phyloP scores from a whole-genome alignment of 139 green algal genomes.

The Edaphochlamys debaryana region DNA sequence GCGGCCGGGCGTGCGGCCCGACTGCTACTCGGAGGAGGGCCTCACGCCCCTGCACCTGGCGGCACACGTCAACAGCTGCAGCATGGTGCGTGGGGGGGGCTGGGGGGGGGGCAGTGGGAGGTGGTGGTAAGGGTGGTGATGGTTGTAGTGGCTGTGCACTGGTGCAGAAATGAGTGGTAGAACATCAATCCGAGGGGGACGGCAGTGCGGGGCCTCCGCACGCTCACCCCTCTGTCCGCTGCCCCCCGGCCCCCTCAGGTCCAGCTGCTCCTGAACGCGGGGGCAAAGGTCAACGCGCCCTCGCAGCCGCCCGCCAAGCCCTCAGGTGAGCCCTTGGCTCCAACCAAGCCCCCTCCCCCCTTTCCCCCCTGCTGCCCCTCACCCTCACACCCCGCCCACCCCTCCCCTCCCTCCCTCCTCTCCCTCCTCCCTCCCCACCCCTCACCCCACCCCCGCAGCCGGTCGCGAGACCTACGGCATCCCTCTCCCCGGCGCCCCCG shows the following conservation, averaged over 20 bases:
- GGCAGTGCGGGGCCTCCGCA: too few relatives aligned
- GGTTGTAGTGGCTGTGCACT: too few relatives aligned
- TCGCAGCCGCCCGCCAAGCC: constrained; percentile 19
- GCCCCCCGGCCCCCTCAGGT: too few relatives aligned
- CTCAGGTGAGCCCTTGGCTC: too few relatives aligned
- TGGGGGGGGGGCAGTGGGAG: background rate
- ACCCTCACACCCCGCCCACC: too few relatives aligned
- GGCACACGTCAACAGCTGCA: constrained; percentile 21
- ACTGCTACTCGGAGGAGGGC: constrained; percentile 38
- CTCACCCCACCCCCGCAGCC: background rate
- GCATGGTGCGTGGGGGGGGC: constrained; percentile 19
- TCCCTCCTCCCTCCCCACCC: background rate
- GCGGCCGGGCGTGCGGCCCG: constrained; percentile 26
- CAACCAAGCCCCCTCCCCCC: background rate
- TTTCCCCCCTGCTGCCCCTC: background rate
- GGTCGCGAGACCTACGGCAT: constrained; percentile 30
- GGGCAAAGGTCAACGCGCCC: constrained; percentile 35
- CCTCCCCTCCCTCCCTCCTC: too few relatives aligned
- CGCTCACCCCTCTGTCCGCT: too few relatives aligned
- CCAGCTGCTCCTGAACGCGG: constrained; percentile 1
- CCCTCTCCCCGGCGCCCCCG: constrained; percentile 11
- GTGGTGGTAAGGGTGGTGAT: background rate
- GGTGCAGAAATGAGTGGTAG: too few relatives aligned
- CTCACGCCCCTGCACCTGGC: constrained; percentile 51
- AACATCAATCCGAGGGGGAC: too few relatives aligned